phyloP scores from a whole-genome alignment of 164 flowering plant species.

The Tinospora cordifolia region DNA sequence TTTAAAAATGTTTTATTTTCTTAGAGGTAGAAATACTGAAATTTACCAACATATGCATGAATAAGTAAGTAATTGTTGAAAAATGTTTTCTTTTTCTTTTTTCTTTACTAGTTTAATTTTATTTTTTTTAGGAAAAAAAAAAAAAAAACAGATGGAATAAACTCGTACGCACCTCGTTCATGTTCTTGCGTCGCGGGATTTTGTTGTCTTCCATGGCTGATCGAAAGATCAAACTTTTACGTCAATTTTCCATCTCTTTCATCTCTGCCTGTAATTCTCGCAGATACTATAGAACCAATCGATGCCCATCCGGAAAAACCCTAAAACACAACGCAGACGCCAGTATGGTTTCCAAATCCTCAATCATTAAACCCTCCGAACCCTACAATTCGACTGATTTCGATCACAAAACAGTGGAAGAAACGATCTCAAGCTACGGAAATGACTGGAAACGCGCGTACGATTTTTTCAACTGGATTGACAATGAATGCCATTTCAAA shows the following conservation, averaged over 20 bases:
- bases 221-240: background rate
- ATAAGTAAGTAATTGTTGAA: too few species aligned
- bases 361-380: conserved; percentile 1
- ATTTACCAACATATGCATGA: too few species aligned
- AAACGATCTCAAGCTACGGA: conserved; percentile 51
- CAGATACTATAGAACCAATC: background rate
- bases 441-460: conserved; percentile 70
- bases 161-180: too few species aligned
- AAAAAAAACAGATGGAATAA: too few species aligned
- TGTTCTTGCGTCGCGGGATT: background rate
- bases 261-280: background rate
- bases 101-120: too few species aligned
- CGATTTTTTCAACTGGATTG: conserved; percentile 86
- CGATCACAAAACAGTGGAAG: conserved; percentile 32
- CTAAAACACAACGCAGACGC: background rate
- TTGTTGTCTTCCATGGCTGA: background rate
- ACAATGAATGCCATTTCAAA: conserved; percentile 27
- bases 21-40: too few species aligned
- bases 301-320: background rate
- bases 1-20: too few species aligned
- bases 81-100: too few species aligned
- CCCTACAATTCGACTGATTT: conserved; percentile 11
- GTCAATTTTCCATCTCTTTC: background rate
- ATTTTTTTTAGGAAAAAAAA: too few species aligned
- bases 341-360: background rate